phyloP scores from a whole-genome alignment of 179 eudicot species.

The Beta corolliflora region DNA sequence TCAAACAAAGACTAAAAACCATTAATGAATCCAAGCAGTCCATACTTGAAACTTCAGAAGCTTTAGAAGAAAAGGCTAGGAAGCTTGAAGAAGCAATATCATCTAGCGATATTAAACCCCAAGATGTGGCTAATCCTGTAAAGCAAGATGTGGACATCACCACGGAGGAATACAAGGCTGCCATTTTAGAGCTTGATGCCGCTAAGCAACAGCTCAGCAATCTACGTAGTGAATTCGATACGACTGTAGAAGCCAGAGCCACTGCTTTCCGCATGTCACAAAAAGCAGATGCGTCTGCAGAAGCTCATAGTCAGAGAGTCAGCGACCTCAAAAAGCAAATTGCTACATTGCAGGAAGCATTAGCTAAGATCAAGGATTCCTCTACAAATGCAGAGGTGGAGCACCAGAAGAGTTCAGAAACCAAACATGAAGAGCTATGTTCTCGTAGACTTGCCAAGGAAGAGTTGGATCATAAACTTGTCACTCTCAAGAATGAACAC shows the following conservation, averaged over 20 bases:
- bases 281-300: conserved; percentile 52
- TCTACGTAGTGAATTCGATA: conserved; percentile 59
- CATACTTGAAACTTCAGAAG: conserved; percentile 56
- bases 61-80: conserved; percentile 49
- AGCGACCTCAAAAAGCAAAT: conserved; percentile 58
- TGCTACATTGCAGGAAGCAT: conserved; percentile 42
- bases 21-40: conserved; percentile 63
- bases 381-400: conserved; percentile 39
- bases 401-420: conserved; percentile 39
- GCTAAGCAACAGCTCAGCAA: conserved; percentile 71
- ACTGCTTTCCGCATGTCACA: conserved; percentile 52
- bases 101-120: conserved; percentile 25
- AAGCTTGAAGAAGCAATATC: conserved; percentile 57
- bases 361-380: conserved; percentile 50
- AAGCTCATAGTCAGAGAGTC: conserved; percentile 45
- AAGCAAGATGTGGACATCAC: conserved; percentile 39
- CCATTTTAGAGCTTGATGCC: conserved; percentile 60
- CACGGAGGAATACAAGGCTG: conserved; percentile 58
- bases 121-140: conserved; percentile 7
- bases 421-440: conserved; percentile 39
- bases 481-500: conserved; percentile 36
- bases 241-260: conserved; percentile 50
- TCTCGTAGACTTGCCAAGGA: conserved; percentile 41
- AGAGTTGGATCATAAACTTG: conserved; percentile 42
- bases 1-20: conserved; percentile 51